Evolutionary conservation across 192 early-diverging fungal species (phyloP), one percentile per base, ranked within the genome.

Genomic region (Rhizoclosmatium sp.): DNA sequence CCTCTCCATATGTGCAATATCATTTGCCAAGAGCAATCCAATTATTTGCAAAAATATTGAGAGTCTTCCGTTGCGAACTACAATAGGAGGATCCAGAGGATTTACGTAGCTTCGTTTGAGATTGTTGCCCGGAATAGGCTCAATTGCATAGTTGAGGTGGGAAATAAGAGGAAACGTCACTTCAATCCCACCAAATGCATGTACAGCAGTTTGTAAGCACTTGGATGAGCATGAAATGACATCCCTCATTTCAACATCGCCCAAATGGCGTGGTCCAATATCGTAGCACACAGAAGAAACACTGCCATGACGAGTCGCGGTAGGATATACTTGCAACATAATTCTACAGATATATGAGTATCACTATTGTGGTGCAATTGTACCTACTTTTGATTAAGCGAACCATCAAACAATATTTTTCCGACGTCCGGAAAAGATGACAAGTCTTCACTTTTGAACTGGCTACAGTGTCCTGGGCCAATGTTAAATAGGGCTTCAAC

Each of bases 161-260:
- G 73, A 70, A 19, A 86, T 51, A 4, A 88, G 45, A 1, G 85
- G 85, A 19, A 82, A 74, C 31, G 86, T 47, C 47, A 88, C 79
- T 45, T 81, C 80, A 47, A 88, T 70, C 2, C 87, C 83, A 41
- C 87, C 87, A 16, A 85, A 62, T 5, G 85, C 83, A 72, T 86
- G 82, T 9, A 88, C 46, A 4, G 83, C 78, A 9, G 78, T 85
- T 21, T 67, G 73, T 40, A 87, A 65, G 47, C 79, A 81, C 51
- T 83, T 83, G 19, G 81, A 85, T 21, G 83, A 79, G 60, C 82
- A 86, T 19, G 85, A 59, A 1, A 82, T 59, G 7, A 82, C 78
- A 19, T 82, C 69, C 44, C 59, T 51, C 78, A 80, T 80, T 40
- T 80, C 49, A 39, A 45, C 44, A 12, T 80, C 60, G 12, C 59